phyloP scores from a whole-genome alignment of 176 grass and related monocot genomes.

The Thinopyrum elongatum region DNA sequence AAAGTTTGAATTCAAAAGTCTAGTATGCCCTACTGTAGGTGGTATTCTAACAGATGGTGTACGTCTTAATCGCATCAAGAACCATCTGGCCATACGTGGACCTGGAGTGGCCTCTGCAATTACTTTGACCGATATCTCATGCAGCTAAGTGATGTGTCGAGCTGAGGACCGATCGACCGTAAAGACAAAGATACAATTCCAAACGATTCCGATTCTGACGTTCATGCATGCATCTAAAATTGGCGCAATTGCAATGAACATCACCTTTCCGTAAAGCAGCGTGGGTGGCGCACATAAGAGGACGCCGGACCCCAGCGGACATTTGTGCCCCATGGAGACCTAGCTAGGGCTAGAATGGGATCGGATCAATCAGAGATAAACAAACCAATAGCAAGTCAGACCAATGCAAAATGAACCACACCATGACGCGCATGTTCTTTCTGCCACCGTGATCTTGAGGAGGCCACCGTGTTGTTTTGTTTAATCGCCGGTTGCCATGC shows the following conservation, averaged over 20 bases:
- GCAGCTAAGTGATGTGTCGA: background rate
- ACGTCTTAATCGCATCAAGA: too few species aligned
- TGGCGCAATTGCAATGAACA: slow-evolving; percentile 23
- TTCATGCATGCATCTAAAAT: slow-evolving; percentile 19
- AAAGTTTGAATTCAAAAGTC: too few species aligned
- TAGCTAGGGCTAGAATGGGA: background rate
- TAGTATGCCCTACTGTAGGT: too few species aligned
- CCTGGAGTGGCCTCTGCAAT: too few species aligned
- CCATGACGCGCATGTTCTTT: background rate
- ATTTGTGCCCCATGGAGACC: background rate
- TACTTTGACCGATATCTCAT: background rate
- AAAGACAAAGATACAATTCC: background rate
- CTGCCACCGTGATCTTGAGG: background rate
- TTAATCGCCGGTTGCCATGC: slow-evolving; percentile 14
- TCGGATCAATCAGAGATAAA: background rate
- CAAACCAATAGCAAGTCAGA: background rate
- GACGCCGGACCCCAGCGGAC: background rate
- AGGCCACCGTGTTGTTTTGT: slow-evolving; percentile 1
- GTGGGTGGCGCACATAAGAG: background rate
- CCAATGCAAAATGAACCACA: background rate
- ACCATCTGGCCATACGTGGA: too few species aligned
- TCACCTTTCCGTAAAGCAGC: slow-evolving; percentile 38
- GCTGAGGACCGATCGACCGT: background rate
- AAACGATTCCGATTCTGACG: slow-evolving; percentile 6
- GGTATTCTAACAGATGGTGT: too few species aligned